phyloP scores from a whole-genome alignment of 495 filamentous ascomycete species.

The Massariosphaeria phaeospora region DNA sequence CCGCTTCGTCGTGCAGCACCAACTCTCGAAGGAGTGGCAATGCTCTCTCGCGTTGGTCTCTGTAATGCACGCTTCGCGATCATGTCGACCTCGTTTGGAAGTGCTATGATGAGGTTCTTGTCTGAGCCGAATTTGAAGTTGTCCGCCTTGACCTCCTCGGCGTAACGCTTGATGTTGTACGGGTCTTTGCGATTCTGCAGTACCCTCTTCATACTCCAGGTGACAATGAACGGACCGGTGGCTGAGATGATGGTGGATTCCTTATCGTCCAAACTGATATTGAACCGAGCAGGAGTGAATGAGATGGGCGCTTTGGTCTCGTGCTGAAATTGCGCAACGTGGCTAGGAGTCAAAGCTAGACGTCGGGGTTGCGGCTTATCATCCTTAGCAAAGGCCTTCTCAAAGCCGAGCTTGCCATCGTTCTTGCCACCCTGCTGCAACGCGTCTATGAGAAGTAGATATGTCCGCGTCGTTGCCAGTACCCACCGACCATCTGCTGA shows the following conservation, averaged over 20 bases:
- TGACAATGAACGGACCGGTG: slow-evolving; percentile 95
- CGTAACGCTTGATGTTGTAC: slow-evolving; percentile 93
- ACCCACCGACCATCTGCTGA: slow-evolving; percentile 94
- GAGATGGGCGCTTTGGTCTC: slow-evolving; percentile 80
- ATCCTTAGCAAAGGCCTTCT: slow-evolving; percentile 87
- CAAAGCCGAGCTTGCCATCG: slow-evolving; percentile 94
- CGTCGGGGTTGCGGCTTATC: slow-evolving; percentile 89
- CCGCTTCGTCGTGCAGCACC: slow-evolving; percentile 44
- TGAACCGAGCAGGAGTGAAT: slow-evolving; percentile 91
- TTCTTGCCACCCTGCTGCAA: slow-evolving; percentile 92
- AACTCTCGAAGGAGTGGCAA: slow-evolving; percentile 60
- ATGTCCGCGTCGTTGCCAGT: slow-evolving; percentile 89
- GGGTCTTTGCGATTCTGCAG: slow-evolving; percentile 72
- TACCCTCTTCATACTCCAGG: slow-evolving; percentile 91
- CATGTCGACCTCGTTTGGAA: slow-evolving; percentile 98
- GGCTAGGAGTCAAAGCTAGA: slow-evolving; percentile 76
- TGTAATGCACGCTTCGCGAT: slow-evolving; percentile 77
- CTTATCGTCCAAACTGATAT: slow-evolving; percentile 71
- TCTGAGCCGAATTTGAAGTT: slow-evolving; percentile 97
- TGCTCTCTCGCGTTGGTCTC: slow-evolving; percentile 88
- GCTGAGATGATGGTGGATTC: slow-evolving; percentile 94
- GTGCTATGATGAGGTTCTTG: slow-evolving; percentile 94
- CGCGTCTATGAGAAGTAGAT: slow-evolving; percentile 87
- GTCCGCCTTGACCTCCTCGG: slow-evolving; percentile 94
- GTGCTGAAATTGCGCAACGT: slow-evolving; percentile 94